A percentile compares a stretch with the other conserved stretches of the same genome.
Conservation (phyloP, 1,284 basidiomycete genomes). For the Salmacisia buchloeana region DNA sequence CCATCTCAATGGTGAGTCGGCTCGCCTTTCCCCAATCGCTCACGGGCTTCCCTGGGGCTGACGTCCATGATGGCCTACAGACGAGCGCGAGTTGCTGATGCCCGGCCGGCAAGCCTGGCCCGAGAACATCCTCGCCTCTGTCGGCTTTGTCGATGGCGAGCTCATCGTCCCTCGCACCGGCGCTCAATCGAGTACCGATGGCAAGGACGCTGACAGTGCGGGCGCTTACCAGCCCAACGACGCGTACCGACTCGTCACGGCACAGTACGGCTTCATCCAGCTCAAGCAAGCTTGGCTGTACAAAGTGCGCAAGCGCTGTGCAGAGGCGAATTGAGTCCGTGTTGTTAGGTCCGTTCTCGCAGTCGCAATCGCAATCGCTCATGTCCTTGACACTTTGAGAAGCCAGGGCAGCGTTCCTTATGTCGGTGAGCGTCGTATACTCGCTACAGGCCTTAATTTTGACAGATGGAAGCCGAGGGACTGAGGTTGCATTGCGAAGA, state of each 20-base stretch:
- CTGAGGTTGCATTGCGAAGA: not conserved
- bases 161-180: slow-evolving; percentile 14
- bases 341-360: no score
- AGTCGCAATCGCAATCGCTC: no score
- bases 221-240: slow-evolving; percentile 7
- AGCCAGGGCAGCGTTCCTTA: no score
- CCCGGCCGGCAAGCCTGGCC: slow-evolving; percentile 42
- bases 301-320: not conserved
- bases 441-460: no score
- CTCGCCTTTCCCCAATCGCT: no score
- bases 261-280: slow-evolving; percentile 5
- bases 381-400: no score
- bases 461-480: no score
- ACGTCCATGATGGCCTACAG: slow-evolving; percentile 13
- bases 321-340: not conserved
- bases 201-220: not conserved
- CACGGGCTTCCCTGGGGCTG: no score
- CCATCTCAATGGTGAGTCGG: slow-evolving; percentile 30
- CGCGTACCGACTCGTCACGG: slow-evolving; percentile 1
- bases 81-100: slow-evolving; percentile 37
- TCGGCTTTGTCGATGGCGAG: slow-evolving; percentile 38
- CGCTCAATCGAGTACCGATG: slow-evolving; percentile 21
- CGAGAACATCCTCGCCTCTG: slow-evolving; percentile 41
- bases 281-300: slow-evolving; percentile 6
- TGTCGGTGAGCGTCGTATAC: not conserved